phyloP scores from a whole-genome alignment of 768 basidiomycete species.

The Clavaria fumosa region DNA sequence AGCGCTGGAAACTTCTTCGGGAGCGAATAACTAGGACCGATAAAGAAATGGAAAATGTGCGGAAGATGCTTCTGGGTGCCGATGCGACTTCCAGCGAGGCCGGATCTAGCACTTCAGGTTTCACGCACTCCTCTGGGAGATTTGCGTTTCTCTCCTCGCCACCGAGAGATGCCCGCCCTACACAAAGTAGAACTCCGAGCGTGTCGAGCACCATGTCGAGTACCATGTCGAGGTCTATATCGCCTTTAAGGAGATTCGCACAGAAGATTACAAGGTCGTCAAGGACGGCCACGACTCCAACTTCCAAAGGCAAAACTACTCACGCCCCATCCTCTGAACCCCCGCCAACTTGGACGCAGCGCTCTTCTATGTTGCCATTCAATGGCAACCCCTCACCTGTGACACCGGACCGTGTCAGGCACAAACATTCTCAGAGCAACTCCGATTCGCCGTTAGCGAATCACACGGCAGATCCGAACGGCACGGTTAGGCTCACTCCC shows the following conservation, averaged over 20 bases:
- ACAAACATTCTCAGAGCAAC: constrained; percentile 59
- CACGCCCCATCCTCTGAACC: constrained; percentile 44
- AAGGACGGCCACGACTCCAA: constrained; percentile 30
- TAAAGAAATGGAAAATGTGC: constrained; percentile 61
- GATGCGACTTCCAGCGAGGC: constrained; percentile 44
- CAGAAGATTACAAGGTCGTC: constrained; percentile 41
- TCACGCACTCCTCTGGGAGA: constrained; percentile 24
- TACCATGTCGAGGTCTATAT: constrained; percentile 60
- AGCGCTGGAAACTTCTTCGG: constrained; percentile 67
- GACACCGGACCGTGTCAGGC: constrained; percentile 42
- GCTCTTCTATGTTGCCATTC: constrained; percentile 46
- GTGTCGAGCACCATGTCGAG: constrained; percentile 44
- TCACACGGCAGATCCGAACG: background rate
- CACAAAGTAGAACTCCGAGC: constrained; percentile 25
- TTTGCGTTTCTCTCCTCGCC: constrained; percentile 57
- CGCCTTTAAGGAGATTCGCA: constrained; percentile 68
- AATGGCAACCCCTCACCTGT: constrained; percentile 29
- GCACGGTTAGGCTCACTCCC: too few relatives aligned
- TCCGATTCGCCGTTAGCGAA: constrained; percentile 13
- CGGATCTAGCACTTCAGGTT: constrained; percentile 53
- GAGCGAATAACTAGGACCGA: constrained; percentile 74
- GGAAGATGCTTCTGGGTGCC: constrained; percentile 39
- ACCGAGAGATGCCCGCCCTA: constrained; percentile 30
- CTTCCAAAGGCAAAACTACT: constrained; percentile 27
- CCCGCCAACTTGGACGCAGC: constrained; percentile 34